Evolutionary conservation across 2,329 filamentous ascomycete genomes (phyloP), one percentile per base, ranked within the genome.

Genomic region (Sordariomycetes sp.): DNA sequence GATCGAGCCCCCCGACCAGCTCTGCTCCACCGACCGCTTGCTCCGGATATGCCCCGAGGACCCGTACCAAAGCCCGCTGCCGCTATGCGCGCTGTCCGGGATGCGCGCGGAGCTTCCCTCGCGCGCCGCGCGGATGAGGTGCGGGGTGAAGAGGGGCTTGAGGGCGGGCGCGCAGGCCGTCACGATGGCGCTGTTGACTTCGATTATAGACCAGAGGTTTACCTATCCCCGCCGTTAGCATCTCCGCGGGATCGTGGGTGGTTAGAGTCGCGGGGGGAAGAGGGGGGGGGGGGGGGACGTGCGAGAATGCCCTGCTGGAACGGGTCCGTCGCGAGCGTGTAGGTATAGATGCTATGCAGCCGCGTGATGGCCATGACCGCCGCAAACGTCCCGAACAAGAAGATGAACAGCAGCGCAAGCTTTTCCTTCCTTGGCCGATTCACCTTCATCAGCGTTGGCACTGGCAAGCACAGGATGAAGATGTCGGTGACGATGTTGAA

Each of bases 151-250:
- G 3, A 77, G 62, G 0, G 76, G 76, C 58, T 78, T 78, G 6
- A 80, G 67, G 0, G 76, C 75, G 0, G 77, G 75, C 0, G 76
- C 68, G 8, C 71, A 75, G 22, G 76, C 74, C 60, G 76, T 79
- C 34, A 74, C 64, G 42, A 80, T 74, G n/a, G 72, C 76, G 6
- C 72, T 65, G 57, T 76, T 77, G 59, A 78, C 67, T 60, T 79
- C 76, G 54, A 79, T 70, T 58, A 72, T 69, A 24, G 70, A 73
- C 73, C 76, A 76, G 13, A 76, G 58, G 50, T 73, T 72, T 1
- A 73, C 65, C 60, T 61, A 10, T 50, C 22, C 17, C 10, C 20
- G 24, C 45, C 4, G 45, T 50, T 24, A 50, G 45, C 12, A 50
- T 24, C 20, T 10, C 5, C 10, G 42, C n/a, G 15, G 15, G 7